Evolutionary conservation across 179 eudicot genomes (phyloP), one percentile per base, ranked within the genome.

Genomic region (Spergularia azorica): DNA sequence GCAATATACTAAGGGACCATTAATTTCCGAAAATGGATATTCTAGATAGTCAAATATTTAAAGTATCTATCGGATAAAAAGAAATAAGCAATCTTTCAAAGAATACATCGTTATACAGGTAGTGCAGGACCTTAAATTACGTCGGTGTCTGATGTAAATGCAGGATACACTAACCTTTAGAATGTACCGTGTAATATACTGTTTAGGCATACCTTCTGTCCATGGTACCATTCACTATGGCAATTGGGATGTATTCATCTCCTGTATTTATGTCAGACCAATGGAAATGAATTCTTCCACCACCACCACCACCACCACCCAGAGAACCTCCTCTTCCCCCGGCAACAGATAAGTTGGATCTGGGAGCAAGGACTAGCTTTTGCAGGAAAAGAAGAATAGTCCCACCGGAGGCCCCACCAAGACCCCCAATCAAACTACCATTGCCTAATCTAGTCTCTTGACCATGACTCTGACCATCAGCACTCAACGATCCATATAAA

Each of bases 261-360:
- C 92, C 96, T 0, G 81, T 79, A 64, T 82, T 85, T 66, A 93
- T 88, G 79, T 85, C 86, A 60, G 94, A 89, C 97, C 97, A 93
- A 83, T 93, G 97, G 74, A 93, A 93, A 87, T 93, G 97, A 78
- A 93, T 84, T 82, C 97, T 84, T 66, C 97, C 97, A 70, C 97
- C 97, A n/a, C 96, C 97, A 6, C 97, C 97, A 2, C 97, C 97
- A 12, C 97, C 97, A 65, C 97, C 94, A 13, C 97, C 97, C 59
- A 84, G 84, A 77, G 89, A 87, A 70, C 96, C 87, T 73, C 97
- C 97, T 80, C 77, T 81, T 62, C 97, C 97, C 43, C 97, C 97
- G 74, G 77, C 76, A 85, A 84, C 96, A 64, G 97, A 89, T 74
- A 93, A 71, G 78, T 83, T 77, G 63, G 97, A 88, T 74, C 87